Percentiles rank a stretch among this genome's conserved stretches.
phyloP scores from a whole-genome alignment of 495 filamentous ascomycete species.

The Aspergillus saccharolyticus region DNA sequence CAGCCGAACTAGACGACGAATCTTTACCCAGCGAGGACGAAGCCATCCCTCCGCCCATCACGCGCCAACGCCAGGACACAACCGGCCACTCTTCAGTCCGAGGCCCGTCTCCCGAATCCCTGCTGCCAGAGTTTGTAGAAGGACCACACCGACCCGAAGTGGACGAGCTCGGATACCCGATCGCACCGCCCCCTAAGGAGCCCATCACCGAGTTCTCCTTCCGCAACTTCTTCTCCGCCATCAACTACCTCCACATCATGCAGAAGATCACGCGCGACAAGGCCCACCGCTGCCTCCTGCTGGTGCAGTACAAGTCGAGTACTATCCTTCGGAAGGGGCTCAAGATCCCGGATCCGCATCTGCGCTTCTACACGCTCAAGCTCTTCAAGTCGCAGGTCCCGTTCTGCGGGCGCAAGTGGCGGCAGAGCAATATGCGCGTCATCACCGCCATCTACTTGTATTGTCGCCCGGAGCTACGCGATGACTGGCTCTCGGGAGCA shows the following conservation, averaged over 20 bases:
- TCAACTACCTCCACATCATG: slow-evolving; percentile 91
- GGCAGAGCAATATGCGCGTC: slow-evolving; percentile 96
- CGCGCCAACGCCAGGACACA: slow-evolving; percentile 43
- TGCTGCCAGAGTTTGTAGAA: slow-evolving; percentile 30
- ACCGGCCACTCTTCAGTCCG: slow-evolving; percentile 21
- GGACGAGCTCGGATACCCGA: slow-evolving; percentile 81
- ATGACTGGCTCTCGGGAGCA: slow-evolving; percentile 90
- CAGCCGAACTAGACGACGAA: slow-evolving; percentile 28
- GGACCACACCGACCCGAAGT: slow-evolving; percentile 63
- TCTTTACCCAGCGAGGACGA: slow-evolving; percentile 53
- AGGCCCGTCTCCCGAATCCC: slow-evolving; percentile 30
- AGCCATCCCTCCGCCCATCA: slow-evolving; percentile 78
- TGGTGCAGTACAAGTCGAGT: slow-evolving; percentile 91
- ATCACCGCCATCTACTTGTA: slow-evolving; percentile 95
- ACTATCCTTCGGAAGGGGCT: slow-evolving; percentile 83
- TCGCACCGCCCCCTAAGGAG: slow-evolving; percentile 56
- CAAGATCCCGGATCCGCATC: slow-evolving; percentile 79
- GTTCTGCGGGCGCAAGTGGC: slow-evolving; percentile 97
- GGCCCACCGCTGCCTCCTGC: slow-evolving; percentile 84
- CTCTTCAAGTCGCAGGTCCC: slow-evolving; percentile 97
- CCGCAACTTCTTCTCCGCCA: slow-evolving; percentile 87
- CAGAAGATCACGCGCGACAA: slow-evolving; percentile 96
- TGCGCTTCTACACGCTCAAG: slow-evolving; percentile 92
- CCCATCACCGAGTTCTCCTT: slow-evolving; percentile 88
- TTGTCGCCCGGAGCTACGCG: slow-evolving; percentile 83